Base-by-base conservation (phyloP, 441 rosid genomes). In the Biscutella laevigata region DNA sequence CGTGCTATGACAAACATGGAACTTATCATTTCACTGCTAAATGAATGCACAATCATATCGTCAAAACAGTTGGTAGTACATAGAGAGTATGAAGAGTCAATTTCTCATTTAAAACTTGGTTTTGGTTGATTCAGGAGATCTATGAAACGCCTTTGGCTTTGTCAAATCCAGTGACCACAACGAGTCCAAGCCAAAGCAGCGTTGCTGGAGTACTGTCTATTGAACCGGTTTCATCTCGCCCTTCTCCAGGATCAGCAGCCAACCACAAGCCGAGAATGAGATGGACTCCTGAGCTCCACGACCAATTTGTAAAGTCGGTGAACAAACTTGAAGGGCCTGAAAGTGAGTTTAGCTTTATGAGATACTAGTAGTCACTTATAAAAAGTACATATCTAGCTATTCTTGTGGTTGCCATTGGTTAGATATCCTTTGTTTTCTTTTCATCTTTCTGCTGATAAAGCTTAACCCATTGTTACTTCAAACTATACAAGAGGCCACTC, bases 241-340 rank as follows among this genome's bases (percentile, higher is more conserved):
- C 76, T 30, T 70, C 82, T 52, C 70, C 80, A 21, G 74, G 56
- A 12, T 45, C 79, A 22, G 61, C 79, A 8, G 40, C 79, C 36
- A 75, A 66, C 17, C 88, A 71, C 65, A 89, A 82, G 66, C 79
- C 85, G 33, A 80, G 95, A 61, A 89, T 86, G 95, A 75, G 97
- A 58, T 89, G 97, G 97, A 86, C 91, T 4, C 91, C 95, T 53
- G 91, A 84, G 68, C 91, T 86, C 57, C 97, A 89, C 20, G 91
- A 82, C 39, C 33, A 68, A 53, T 86, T 86, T 73, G 54, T 86
- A 2, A 88, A 77, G 46, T 86, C 95, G 11, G 88, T 86, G 49
- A 62, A 17, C 57, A 76, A 76, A 63, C 91, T 89, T 70, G 95
- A 82, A 53, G 97, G 97, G 21, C 79, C 91, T 56, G 97, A 89